Evolutionary conservation across 495 filamentous ascomycete species (phyloP).

Genomic region (Xylaria acuta): DNA sequence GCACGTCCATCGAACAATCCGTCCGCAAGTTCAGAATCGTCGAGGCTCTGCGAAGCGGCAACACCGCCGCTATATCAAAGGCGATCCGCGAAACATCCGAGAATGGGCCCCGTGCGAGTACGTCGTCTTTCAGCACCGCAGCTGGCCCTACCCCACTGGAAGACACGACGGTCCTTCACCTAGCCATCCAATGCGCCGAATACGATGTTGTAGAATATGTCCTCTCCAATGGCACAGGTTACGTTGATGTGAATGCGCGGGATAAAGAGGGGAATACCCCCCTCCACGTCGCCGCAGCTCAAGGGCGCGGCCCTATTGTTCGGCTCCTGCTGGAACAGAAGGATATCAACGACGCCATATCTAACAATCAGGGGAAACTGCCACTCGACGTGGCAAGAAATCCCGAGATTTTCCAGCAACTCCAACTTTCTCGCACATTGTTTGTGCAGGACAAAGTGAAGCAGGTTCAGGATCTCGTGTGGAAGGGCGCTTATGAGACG

Average conservation of each 20-base stretch:
- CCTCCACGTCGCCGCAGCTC: constrained; percentile 83
- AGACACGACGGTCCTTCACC: constrained; percentile 86
- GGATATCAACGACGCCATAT: constrained; percentile 84
- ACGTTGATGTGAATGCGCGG: constrained; percentile 83
- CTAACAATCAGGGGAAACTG: constrained; percentile 87
- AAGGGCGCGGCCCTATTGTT: constrained; percentile 80
- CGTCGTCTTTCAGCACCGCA: constrained; percentile 57
- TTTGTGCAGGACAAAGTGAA: constrained; percentile 86
- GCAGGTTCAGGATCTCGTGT: constrained; percentile 79
- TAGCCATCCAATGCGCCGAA: constrained; percentile 97
- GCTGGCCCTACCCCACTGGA: constrained; percentile 58
- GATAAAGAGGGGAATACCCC: constrained; percentile 95
- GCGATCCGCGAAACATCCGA: constrained; percentile 75
- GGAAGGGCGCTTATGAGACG: constrained; percentile 72
- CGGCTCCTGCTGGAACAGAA: constrained; percentile 78
- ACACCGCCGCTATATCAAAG: constrained; percentile 87
- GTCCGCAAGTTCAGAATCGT: constrained; percentile 93
- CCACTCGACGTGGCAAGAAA: constrained; percentile 88
- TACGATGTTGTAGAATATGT: constrained; percentile 95
- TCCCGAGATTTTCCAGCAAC: constrained; percentile 92
- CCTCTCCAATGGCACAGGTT: constrained; percentile 69
- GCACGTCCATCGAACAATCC: constrained; percentile 84
- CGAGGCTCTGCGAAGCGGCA: constrained; percentile 86
- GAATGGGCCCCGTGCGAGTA: constrained; percentile 56
- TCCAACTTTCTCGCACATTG: constrained; percentile 88